Evolutionary conservation across 306 rosid species (phyloP).

Genomic region (Medicago ruthenica): DNA sequence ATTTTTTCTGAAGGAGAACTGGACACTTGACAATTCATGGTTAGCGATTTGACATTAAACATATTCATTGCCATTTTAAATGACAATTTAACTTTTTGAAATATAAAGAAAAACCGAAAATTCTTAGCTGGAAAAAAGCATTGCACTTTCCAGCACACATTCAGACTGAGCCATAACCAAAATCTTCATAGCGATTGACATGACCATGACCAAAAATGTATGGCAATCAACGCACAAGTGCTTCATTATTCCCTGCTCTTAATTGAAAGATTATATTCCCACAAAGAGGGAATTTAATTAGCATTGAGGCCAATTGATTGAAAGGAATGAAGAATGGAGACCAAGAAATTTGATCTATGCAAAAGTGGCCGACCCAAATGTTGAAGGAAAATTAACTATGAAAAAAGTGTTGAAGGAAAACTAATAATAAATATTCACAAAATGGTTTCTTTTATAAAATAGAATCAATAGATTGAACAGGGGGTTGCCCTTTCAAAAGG

Average conservation of each 20-base stretch:
- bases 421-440: not conserved
- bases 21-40: no score
- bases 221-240: constrained; percentile 24
- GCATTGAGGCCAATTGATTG: constrained; percentile 35
- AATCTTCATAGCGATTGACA: constrained; percentile 6
- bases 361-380: constrained; percentile 29
- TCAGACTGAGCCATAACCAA: not conserved
- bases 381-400: not conserved
- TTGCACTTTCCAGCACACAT: not conserved
- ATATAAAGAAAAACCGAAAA: not conserved
- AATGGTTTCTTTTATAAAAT: constrained; percentile 30
- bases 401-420: constrained; percentile 25
- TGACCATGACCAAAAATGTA: constrained; percentile 18
- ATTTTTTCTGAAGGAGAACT: no score
- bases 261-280: constrained; percentile 47
- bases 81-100: not conserved
- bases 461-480: not conserved
- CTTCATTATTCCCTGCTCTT: constrained; percentile 18
- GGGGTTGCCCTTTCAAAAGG: constrained; percentile 26
- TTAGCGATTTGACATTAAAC: not conserved
- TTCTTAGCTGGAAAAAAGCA: not conserved
- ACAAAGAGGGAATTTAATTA: constrained; percentile 32
- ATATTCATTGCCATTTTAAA: not conserved
- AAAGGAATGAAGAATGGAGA: constrained; percentile 27
- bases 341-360: constrained; percentile 17